Evolutionary conservation across 2,329 filamentous ascomycete genomes (phyloP).

Genomic region (Rhexocercosporidium sp.): DNA sequence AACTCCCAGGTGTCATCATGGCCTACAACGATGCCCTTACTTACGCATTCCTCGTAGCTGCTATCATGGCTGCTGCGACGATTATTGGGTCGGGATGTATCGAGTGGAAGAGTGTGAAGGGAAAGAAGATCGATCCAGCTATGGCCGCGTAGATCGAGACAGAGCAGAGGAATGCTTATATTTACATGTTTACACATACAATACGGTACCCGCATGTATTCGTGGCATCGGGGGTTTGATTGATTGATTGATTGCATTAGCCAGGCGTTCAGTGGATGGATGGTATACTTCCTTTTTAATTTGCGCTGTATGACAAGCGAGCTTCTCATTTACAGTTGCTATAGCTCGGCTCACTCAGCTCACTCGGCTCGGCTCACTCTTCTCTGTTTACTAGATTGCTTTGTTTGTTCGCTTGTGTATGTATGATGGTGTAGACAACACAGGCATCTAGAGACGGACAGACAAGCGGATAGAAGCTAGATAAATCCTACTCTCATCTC

Average conservation of each 20-base stretch:
- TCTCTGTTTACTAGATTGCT: not conserved
- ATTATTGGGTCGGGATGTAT: conserved; percentile 52
- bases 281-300: not conserved
- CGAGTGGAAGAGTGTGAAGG: conserved; percentile 60
- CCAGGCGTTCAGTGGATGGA: conserved; percentile 2
- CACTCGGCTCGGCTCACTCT: not conserved
- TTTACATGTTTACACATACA: not conserved
- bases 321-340: not conserved
- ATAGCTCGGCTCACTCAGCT: not conserved
- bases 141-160: conserved; percentile 24
- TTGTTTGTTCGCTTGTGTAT: not conserved
- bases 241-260: conserved; percentile 6
- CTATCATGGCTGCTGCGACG: conserved; percentile 52
- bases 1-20: conserved; percentile 57
- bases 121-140: conserved; percentile 42
- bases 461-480: not conserved
- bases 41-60: conserved; percentile 59
- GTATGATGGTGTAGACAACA: not conserved
- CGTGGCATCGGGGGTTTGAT: not conserved
- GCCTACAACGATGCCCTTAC: conserved; percentile 64
- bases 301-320: not conserved
- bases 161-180: not conserved
- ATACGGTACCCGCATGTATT: not conserved
- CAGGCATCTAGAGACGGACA: no score
- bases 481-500: conserved; percentile 3